Conservation (phyloP, 2,329 filamentous ascomycete genomes). For the Hymenoscyphus albidus region DNA sequence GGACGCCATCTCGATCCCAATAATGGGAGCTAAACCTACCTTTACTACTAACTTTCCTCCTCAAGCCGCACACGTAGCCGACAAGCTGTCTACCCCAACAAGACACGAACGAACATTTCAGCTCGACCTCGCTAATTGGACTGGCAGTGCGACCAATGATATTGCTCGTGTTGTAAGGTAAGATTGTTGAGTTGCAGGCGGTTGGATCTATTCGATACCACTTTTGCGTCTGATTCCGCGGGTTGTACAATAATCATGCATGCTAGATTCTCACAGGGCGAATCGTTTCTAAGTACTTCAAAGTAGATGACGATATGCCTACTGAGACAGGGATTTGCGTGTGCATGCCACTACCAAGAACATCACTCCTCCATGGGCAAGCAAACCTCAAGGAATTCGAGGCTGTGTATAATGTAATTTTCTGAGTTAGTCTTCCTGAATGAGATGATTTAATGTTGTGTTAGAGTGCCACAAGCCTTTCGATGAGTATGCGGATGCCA, state of each 20-base stretch:
- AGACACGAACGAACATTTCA: not conserved
- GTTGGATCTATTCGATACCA: conserved; percentile 2
- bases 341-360: not conserved
- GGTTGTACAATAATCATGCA: not conserved
- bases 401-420: not conserved
- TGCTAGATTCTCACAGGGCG: not conserved
- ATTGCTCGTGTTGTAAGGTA: conserved; percentile 3
- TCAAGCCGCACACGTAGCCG: not conserved
- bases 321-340: not conserved
- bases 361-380: not conserved
- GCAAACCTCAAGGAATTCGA: not conserved
- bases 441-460: too few relatives aligned
- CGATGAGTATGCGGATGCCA: not conserved
- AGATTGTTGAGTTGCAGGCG: not conserved
- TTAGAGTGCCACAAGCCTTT: not conserved
- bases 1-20: not conserved
- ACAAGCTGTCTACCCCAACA: not conserved
- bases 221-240: not conserved
- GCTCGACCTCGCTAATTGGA: not conserved
- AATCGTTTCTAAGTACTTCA: conserved; percentile 1
- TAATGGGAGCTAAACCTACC: not conserved
- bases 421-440: not conserved
- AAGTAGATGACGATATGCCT: not conserved
- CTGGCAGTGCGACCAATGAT: not conserved
- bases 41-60: not conserved